Evolutionary conservation across 495 filamentous ascomycete species (phyloP), one percentile per base, ranked within the genome.

Genomic region (Friedmanniomyces simplex): DNA sequence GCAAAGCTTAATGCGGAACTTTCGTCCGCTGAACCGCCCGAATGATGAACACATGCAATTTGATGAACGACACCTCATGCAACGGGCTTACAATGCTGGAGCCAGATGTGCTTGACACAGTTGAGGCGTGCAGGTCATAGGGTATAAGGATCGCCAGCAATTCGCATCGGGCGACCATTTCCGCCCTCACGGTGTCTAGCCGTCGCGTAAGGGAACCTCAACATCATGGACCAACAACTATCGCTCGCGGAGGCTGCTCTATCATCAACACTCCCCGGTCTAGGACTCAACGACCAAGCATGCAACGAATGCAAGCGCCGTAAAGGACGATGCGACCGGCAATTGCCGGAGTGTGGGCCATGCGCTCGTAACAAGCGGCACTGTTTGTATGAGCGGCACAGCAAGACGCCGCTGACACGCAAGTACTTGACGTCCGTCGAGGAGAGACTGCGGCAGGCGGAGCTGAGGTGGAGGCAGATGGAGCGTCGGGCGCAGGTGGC

Each of bases 321-420:
- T 4, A 56, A 56, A 37, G 54, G 54, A 2, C 10, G 30, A 18
- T 56, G 54, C 28, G 43, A 49, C 24, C 22, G 54, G 3, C 22
- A 50, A n/a, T 42, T 56, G n/a, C 54, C 54, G 14, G 54, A 56
- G 32, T 56, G 54, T 25, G 45, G 42, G 21, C 54, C 54, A 3
- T 56, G 54, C 21, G 16, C 12, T 8, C 45, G 43, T 16, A 56
- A 65, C 52, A 56, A 60, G 34, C 37, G 65, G 13, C 63, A 66
- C 21, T 69, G 67, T 51, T 53, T 65, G 13, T 69, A 69, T 51
- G 63, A 69, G 48, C 66, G 61, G 28, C 60, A 61, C 37, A 46
- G 53, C 18, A 50, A 57, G 5, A 66, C 60, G 12, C 66, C 67
- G 14, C 55, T 67, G 5, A 69, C 67, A 2, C 48, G 66, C 20